phyloP scores from a whole-genome alignment of 2,329 filamentous ascomycete species.

The Clonostachys rhizophaga region DNA sequence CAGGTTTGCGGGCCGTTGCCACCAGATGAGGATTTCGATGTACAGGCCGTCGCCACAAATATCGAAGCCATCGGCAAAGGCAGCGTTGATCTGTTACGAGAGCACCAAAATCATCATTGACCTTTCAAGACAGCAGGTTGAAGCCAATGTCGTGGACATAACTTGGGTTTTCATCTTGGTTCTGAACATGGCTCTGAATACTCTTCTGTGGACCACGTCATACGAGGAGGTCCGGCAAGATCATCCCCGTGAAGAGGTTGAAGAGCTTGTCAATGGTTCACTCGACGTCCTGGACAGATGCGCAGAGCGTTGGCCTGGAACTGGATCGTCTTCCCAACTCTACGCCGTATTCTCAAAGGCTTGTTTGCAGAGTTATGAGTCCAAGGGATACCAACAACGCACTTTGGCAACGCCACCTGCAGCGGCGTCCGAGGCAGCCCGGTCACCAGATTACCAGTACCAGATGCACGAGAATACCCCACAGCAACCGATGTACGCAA shows the following conservation, averaged over 20 bases:
- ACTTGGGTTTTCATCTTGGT: slow-evolving; percentile 92
- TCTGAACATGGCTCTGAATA: slow-evolving; percentile 89
- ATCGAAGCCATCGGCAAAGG: slow-evolving; percentile 74
- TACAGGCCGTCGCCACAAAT: slow-evolving; percentile 91
- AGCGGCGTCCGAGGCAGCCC: slow-evolving; percentile 1
- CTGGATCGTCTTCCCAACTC: slow-evolving; percentile 75
- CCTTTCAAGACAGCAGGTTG: slow-evolving; percentile 75
- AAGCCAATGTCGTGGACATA: slow-evolving; percentile 70
- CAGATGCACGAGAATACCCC: neutral
- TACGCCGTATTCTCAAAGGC: slow-evolving; percentile 78
- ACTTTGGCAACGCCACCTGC: slow-evolving; percentile 4
- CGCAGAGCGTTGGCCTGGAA: slow-evolving; percentile 87
- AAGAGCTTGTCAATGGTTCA: slow-evolving; percentile 67
- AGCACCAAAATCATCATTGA: slow-evolving; percentile 78
- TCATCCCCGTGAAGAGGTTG: slow-evolving; percentile 70
- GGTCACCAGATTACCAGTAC: slow-evolving; percentile 16
- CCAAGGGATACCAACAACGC: slow-evolving; percentile 3
- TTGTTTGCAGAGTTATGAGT: slow-evolving; percentile 77
- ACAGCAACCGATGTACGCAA: slow-evolving; percentile 31
- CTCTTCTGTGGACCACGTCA: slow-evolving; percentile 85
- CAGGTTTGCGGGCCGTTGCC: slow-evolving; percentile 66
- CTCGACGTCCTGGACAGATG: slow-evolving; percentile 76
- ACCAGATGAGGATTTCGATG: slow-evolving; percentile 84
- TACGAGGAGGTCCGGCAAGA: slow-evolving; percentile 76
- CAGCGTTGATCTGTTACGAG: slow-evolving; percentile 78